These are phyloP conservation scores for Exophiala bonariae DNA, from an alignment of 2,329 filamentous ascomycete genomes.

Conservation along the genomic window DNA sequence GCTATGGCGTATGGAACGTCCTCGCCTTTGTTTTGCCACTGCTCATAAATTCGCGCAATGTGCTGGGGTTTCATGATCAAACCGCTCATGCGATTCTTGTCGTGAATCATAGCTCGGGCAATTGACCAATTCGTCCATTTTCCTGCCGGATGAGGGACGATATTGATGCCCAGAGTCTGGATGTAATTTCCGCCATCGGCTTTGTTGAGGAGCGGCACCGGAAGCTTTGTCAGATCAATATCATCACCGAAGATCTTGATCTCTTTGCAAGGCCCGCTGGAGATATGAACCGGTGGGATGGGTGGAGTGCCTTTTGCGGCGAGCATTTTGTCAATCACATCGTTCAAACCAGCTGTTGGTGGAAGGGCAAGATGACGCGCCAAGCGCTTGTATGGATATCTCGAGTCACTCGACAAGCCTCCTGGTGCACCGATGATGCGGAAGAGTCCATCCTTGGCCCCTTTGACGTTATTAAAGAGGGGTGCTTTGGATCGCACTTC, in stretches of 20 bases:
- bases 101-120: slow-evolving; percentile 23
- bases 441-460: slow-evolving; percentile 46
- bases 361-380: slow-evolving; percentile 45
- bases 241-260: slow-evolving; percentile 38
- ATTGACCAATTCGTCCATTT: slow-evolving; percentile 34
- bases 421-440: slow-evolving; percentile 50
- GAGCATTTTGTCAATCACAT: slow-evolving; percentile 46
- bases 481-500: slow-evolving; percentile 51
- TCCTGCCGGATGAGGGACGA: not conserved
- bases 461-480: slow-evolving; percentile 54
- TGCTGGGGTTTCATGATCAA: slow-evolving; percentile 50
- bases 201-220: slow-evolving; percentile 45
- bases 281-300: slow-evolving; percentile 35
- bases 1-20: slow-evolving; percentile 51
- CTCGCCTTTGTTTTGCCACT: slow-evolving; percentile 47
- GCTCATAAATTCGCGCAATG: slow-evolving; percentile 46
- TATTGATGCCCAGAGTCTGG: slow-evolving; percentile 47
- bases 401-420: slow-evolving; percentile 35
- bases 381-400: slow-evolving; percentile 42
- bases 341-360: slow-evolving; percentile 36
- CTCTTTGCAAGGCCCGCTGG: slow-evolving; percentile 46
- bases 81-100: slow-evolving; percentile 26
- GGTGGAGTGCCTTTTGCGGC: slow-evolving; percentile 35
- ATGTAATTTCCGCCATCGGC: slow-evolving; percentile 52
- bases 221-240: slow-evolving; percentile 45